Conservation (phyloP, 345 rosid genomes). For the Carallia brachiata region DNA sequence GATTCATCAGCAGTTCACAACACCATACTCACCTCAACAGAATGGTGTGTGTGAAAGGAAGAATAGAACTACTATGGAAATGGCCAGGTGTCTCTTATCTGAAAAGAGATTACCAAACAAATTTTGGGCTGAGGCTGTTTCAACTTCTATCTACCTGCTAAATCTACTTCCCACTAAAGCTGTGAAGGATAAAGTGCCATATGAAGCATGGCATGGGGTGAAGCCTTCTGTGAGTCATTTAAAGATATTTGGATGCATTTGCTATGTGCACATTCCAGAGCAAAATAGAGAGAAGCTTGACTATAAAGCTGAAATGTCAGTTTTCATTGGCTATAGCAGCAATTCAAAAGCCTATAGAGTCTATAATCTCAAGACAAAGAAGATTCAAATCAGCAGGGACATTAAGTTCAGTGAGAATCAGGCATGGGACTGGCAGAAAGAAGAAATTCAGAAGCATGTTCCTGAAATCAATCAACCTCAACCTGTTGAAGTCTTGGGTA, state of each 20-base stretch:
- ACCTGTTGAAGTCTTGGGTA: no score
- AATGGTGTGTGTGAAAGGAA: no score
- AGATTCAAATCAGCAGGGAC: neutral
- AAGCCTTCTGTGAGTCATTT: neutral
- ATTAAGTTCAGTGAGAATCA: neutral
- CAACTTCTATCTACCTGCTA: neutral
- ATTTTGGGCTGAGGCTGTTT: neutral
- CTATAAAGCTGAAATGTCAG: neutral
- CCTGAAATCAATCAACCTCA: no score
- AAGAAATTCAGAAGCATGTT: neutral
- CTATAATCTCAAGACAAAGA: neutral
- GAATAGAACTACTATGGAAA: no score
- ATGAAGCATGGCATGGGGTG: neutral
- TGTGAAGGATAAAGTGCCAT: neutral
- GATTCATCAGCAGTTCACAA: no score
- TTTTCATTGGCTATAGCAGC: neutral
- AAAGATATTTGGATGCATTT: neutral
- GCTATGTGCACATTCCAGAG: neutral
- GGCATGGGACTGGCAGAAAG: neutral
- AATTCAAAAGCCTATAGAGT: neutral
- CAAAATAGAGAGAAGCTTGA: neutral
- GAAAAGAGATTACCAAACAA: neutral
- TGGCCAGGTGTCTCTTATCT: neutral
- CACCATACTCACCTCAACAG: no score
- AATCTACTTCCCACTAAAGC: neutral